Conservation (phyloP, 2,329 filamentous ascomycete genomes). For the Arthroderma sp. region DNA sequence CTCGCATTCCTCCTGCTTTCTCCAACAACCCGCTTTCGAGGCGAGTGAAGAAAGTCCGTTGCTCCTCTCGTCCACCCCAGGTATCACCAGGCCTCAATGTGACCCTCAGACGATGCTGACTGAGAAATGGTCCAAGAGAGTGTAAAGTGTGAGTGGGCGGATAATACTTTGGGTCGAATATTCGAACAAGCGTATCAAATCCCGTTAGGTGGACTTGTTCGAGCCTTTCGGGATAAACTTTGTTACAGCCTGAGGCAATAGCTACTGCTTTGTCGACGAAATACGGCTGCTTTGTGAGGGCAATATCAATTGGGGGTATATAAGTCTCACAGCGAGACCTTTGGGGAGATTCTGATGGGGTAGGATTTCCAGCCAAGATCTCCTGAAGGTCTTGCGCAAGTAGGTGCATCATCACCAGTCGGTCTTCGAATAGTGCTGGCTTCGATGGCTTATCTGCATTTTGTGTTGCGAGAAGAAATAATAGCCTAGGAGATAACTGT, state of each 20-base stretch:
- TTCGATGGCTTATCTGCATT: constrained; percentile 51
- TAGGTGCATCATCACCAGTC: constrained; percentile 36
- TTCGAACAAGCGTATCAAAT: constrained; percentile 37
- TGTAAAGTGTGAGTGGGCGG: constrained; percentile 30
- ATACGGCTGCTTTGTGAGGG: constrained; percentile 36
- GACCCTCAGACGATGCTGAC: constrained; percentile 31
- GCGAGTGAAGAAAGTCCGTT: constrained; percentile 24
- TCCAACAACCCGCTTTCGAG: constrained; percentile 27
- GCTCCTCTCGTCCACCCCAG: constrained; percentile 28
- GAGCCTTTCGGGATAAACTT: constrained; percentile 21
- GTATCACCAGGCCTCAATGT: constrained; percentile 30
- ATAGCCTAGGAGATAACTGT: constrained; percentile 28
- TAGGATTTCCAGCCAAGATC: constrained; percentile 2
- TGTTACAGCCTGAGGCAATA: constrained; percentile 23
- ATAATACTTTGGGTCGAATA: constrained; percentile 38
- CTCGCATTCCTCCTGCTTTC: constrained; percentile 23
- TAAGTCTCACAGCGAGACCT: no score
- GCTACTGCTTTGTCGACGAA: constrained; percentile 35
- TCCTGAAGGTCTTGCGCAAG: constrained; percentile 30
- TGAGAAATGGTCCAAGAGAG: constrained; percentile 30
- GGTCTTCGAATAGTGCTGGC: constrained; percentile 35
- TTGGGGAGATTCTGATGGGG: neutral
- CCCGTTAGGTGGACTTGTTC: constrained; percentile 37
- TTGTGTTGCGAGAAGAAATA: constrained; percentile 49
- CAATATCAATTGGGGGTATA: constrained; percentile 30